Base-by-base conservation (phyloP, 768 basidiomycete species). In the Tubosaeta sp. region DNA sequence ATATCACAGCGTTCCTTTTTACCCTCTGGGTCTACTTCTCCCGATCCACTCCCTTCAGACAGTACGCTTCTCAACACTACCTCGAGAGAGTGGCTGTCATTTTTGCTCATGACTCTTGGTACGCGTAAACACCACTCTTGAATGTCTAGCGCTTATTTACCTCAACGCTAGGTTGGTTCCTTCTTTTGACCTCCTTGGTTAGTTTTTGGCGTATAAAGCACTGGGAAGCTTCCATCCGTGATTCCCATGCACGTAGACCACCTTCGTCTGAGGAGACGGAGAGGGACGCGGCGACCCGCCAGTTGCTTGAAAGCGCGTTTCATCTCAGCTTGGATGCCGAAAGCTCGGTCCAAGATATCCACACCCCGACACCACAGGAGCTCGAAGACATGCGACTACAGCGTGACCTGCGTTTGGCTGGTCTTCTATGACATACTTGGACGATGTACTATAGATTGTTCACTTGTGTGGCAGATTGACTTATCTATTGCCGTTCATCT, bases 71-170 rank as follows among this genome's bases (percentile, higher is more conserved):
- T 76, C 17, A 72, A 65, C 2, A 58, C 80, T 3, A 67, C 80
- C 1, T 84, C 91, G 7, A 83, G 79, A 56, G 93, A 95, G 55
- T 97, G 91, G 91, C 69, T 97, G 41, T 85, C 92, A 2, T 93
- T 97, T 72, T 68, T 95, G 50, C 79, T 97, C 64, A 95, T 98
- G 88, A 90, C 87, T 1, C 60, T 94, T 91, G 38, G 38, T 39
- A 19, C 38, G 17, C 10, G 19, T 11, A 17, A 10, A 19, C 3
- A 11, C 6, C 3, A 9, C 19, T 11, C 11, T 39, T 19, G 38
- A 4, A 39, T 39, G 17, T 5, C 17, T 10, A n/a, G 17, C 8
- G 17, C 19, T 29, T n/a, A 39, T 43, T 16, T 19, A 29, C 43
- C 6, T 32, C 5, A n/a, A 9, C 2, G 7, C 29, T 51, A 88